Base-by-base conservation (phyloP, 1,139 yeast genomes). In the Scheffersomyces illinoinensis region DNA sequence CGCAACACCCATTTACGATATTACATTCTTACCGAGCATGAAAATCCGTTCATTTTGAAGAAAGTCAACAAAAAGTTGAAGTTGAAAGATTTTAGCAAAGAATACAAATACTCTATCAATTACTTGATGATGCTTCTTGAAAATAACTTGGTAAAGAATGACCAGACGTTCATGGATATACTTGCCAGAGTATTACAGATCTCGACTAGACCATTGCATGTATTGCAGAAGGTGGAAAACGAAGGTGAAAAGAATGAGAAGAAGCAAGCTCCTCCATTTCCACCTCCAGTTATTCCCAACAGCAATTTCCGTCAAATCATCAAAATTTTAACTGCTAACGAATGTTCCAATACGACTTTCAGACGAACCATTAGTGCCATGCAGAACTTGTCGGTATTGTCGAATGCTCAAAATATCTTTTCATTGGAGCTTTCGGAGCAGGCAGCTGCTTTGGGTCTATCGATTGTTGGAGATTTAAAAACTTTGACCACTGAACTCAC, bases 281-380 rank as follows among this genome's bases (percentile, higher is more conserved):
- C 79, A 20, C 77, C 89, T 1, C 97, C 97, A 1, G 75, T 76
- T 55, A 85, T 92, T 62, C 90, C 93, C 1, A 87, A 84, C 53
- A 76, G 80, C 51, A 88, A 89, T 63, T 77, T 91, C 68, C 82
- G 85, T 57, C 84, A 85, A 61, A 79, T 92, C 55, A 88, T 91
- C 20, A 83, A 87, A 48, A 85, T 92, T 52, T 78, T 93, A 57
- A 85, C 90, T n/a, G 86, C 96, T 1, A 91, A 91, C 68, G 97
- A 93, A 60, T 92, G 98, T 71, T 88, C 93, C 33, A 89, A 92
- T 64, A 85, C 89, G 52, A 93, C 96, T 0, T 93, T 93, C 74
- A 92, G 93, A 67, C 90, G 93, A 70, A 88, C 96, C 0, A 81
- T 93, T 56, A 86, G 91, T 61, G 87, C 93, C 1, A 91, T 93